A percentile compares a stretch with the other conserved stretches of the same genome.
These are phyloP conservation scores for Hyphopichia pseudoburtonii DNA, from an alignment of 1,139 yeast species.

Conservation along the genomic window DNA sequence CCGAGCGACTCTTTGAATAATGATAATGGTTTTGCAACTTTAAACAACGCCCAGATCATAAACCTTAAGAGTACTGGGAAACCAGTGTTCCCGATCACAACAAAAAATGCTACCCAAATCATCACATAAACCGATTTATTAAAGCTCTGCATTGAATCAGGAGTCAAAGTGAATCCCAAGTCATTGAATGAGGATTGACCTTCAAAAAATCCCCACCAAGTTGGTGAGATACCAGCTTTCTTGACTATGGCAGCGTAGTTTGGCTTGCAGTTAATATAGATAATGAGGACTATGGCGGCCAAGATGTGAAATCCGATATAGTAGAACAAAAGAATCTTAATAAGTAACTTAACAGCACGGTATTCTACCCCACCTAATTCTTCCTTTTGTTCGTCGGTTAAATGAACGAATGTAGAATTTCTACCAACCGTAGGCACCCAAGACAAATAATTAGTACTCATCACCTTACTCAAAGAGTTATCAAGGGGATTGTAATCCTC, in stretches of 20 bases:
- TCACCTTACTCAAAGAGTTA: conserved; percentile 21
- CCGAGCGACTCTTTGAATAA: conserved; percentile 74
- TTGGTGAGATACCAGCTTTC: conserved; percentile 60
- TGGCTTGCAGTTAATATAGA: conserved; percentile 58
- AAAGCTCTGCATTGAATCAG: conserved; percentile 74
- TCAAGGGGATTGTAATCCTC: conserved; percentile 8
- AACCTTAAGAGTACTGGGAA: conserved; percentile 81
- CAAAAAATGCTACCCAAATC: conserved; percentile 62
- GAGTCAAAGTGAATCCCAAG: conserved; percentile 76
- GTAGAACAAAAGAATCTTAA: conserved; percentile 63
- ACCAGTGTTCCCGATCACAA: conserved; percentile 91
- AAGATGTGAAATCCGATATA: conserved; percentile 75
- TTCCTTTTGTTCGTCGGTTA: conserved; percentile 82
- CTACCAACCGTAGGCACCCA: conserved; percentile 95
- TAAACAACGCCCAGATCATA: conserved; percentile 76
- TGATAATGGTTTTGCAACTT: conserved; percentile 64
- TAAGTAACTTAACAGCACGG: conserved; percentile 76
- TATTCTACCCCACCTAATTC: conserved; percentile 98
- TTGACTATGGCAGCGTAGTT: conserved; percentile 45
- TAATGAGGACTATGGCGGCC: conserved; percentile 56
- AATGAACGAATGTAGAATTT: conserved; percentile 84
- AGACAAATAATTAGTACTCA: conserved; percentile 70
- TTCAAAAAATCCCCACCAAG: conserved; percentile 94
- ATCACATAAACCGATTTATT: conserved; percentile 62
- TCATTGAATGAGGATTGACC: conserved; percentile 79